Evolutionary conservation across 2,329 filamentous ascomycete genomes (phyloP).

Genomic region (Lizonia empirigonia): DNA sequence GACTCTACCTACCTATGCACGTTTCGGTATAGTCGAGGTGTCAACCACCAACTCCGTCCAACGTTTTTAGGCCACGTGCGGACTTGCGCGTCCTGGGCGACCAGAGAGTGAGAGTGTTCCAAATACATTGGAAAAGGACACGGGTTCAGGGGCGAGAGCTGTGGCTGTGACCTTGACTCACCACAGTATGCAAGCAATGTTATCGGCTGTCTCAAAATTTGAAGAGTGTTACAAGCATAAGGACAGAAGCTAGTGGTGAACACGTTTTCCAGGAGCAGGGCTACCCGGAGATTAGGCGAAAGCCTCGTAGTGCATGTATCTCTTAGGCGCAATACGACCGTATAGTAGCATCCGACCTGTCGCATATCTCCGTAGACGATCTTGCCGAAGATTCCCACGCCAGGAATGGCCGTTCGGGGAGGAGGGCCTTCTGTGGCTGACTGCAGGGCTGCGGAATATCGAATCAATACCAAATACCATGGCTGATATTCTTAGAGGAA

Average conservation of each 20-base stretch:
- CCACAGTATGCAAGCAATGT: constrained; percentile 3
- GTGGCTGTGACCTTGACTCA: constrained; percentile 33
- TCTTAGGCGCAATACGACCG: constrained; percentile 9
- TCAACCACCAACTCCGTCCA: neutral
- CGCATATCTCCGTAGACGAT: constrained; percentile 14
- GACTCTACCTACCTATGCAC: neutral
- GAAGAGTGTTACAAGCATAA: neutral
- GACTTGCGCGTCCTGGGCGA: constrained; percentile 27
- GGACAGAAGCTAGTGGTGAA: constrained; percentile 1
- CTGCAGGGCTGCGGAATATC: constrained; percentile 14
- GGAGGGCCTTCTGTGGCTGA: neutral
- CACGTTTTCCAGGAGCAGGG: constrained; percentile 1
- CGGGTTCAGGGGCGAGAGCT: too few species aligned
- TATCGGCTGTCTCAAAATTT: constrained; percentile 1
- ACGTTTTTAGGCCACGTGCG: constrained; percentile 4
- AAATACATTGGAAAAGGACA: constrained; percentile 7
- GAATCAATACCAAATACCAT: constrained; percentile 14
- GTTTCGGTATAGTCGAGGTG: neutral
- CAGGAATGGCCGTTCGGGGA: neutral
- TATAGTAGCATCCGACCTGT: constrained; percentile 13
- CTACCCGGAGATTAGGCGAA: constrained; percentile 10
- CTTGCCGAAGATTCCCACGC: constrained; percentile 4
- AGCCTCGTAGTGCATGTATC: constrained; percentile 7
- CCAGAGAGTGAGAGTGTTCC: constrained; percentile 13
- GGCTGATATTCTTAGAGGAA: constrained; percentile 29